Evolutionary conservation across 495 filamentous ascomycete species (phyloP).

Genomic region (Lasiosphaeriaceae sp.): DNA sequence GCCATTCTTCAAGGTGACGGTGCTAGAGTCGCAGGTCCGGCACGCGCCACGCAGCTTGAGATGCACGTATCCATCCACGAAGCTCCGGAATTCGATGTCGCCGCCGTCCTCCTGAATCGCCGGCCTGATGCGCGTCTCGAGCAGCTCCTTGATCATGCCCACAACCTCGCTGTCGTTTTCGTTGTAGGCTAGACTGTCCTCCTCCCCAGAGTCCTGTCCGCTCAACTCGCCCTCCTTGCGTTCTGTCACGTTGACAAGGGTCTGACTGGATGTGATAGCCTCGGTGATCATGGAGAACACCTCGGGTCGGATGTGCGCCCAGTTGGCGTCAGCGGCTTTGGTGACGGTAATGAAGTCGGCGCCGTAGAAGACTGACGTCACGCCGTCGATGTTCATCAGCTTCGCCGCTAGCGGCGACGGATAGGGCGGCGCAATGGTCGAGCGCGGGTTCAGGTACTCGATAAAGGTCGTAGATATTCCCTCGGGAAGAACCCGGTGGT

Average conservation of each 20-base stretch:
- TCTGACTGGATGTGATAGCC: conserved; percentile 73
- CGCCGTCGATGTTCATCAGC: conserved; percentile 85
- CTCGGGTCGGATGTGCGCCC: conserved; percentile 93
- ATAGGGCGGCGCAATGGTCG: conserved; percentile 81
- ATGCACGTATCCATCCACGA: conserved; percentile 77
- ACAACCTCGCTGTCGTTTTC: conserved; percentile 91
- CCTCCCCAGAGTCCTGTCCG: conserved; percentile 38
- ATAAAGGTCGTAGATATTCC: conserved; percentile 70
- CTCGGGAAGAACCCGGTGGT: conserved; percentile 73
- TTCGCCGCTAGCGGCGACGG: conserved; percentile 90
- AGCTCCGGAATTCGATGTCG: conserved; percentile 91
- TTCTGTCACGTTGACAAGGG: conserved; percentile 72
- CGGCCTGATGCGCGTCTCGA: conserved; percentile 91
- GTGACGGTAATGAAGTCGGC: conserved; percentile 95
- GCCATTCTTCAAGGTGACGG: conserved; percentile 90
- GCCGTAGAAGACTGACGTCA: conserved; percentile 92
- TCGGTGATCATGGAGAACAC: conserved; percentile 94
- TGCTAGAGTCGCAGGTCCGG: conserved; percentile 92
- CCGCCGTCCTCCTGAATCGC: conserved; percentile 97
- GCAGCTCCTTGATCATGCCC: conserved; percentile 96
- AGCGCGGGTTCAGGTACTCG: conserved; percentile 85
- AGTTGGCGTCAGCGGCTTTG: conserved; percentile 79
- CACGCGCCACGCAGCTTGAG: conserved; percentile 91
- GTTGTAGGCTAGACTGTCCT: conserved; percentile 71
- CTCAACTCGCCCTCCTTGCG: conserved; percentile 38